Evolutionary conservation across 306 rosid genomes (phyloP).

Genomic region (Pyrus betulifolia): DNA sequence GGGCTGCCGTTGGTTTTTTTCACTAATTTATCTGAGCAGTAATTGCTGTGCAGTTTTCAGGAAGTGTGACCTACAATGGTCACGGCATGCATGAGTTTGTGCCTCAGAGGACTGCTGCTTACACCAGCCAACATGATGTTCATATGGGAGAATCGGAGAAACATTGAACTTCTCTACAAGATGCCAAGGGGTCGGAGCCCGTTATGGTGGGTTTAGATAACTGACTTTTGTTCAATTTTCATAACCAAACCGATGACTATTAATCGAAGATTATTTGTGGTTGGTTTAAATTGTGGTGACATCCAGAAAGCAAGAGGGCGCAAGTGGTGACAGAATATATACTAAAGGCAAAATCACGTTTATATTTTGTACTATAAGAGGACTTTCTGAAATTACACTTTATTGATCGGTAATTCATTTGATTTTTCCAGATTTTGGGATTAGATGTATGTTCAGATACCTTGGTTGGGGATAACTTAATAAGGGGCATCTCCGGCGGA

Average conservation of each 20-base stretch:
- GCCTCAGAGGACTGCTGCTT: slow-evolving; percentile 42
- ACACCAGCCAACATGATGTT: slow-evolving; percentile 36
- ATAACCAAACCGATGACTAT: no score
- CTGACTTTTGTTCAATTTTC: no score
- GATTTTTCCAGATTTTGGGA: slow-evolving; percentile 30
- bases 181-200: slow-evolving; percentile 47
- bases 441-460: slow-evolving; percentile 39
- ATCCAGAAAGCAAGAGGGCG: slow-evolving; percentile 21
- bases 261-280: no score
- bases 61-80: slow-evolving; percentile 40
- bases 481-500: slow-evolving; percentile 48
- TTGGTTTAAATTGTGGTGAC: no score
- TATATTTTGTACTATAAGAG: background rate
- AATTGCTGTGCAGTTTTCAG: slow-evolving; percentile 13
- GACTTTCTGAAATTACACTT: background rate
- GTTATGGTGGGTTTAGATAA: slow-evolving; percentile 10
- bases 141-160: slow-evolving; percentile 45
- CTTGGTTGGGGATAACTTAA: slow-evolving; percentile 33
- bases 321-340: slow-evolving; percentile 31
- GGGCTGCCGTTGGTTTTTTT: background rate
- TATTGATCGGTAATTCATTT: background rate
- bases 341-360: slow-evolving; percentile 21
- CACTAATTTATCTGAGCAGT: background rate
- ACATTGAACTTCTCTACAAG: slow-evolving; percentile 46
- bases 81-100: slow-evolving; percentile 35